Base-by-base conservation (phyloP, 805 yeast genomes). In the Candida maris region DNA sequence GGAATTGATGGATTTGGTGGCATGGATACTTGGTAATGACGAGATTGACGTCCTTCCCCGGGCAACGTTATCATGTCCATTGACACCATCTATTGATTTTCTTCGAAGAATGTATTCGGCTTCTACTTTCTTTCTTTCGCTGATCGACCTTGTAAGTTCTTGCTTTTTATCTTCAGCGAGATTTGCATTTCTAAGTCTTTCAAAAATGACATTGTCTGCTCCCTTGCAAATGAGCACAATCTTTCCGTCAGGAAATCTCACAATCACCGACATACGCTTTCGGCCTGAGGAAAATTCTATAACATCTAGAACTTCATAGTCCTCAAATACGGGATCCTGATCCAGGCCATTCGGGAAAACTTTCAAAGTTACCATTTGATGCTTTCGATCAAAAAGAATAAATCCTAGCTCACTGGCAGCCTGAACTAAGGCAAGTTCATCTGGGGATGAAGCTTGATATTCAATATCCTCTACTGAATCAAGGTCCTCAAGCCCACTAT, bases 361-460 rank as follows among this genome's bases (percentile, higher is more conserved):
- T 48, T 89, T 80, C 16, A 93, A 62, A 0, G 81, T 73, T 30
- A 93, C 57, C 1, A 64, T 58, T 39, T 73, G 74, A 30, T 76
- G 77, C 41, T 76, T 76, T 37, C 84, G 75, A 40, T 85, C 87
- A 38, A 67, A 71, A 6, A 89, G 84, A n/a, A 89, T 79, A 57
- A 70, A 93, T 0, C 99, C 99, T 70, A 93, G 70, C 54, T 93
- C 98, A 48, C 96, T 72, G 0, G 98, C 98, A 1, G 97, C 98
- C 30, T 82, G 77, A 3, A 93, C 91, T 20, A 93, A 65, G 0
- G 99, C 98, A 33, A 89, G 62, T 57, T 93, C 99, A 62, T 93
- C 99, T 0, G 98, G 99, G 0, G 97, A 89, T 0, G 97, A 79
- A 0, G 97, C 86, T 56, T 91, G 97, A 51, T 93, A 93, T 38